These are phyloP conservation scores for Colletotrichum musae DNA, from an alignment of 2,329 filamentous ascomycete genomes.

Conservation along the genomic window DNA sequence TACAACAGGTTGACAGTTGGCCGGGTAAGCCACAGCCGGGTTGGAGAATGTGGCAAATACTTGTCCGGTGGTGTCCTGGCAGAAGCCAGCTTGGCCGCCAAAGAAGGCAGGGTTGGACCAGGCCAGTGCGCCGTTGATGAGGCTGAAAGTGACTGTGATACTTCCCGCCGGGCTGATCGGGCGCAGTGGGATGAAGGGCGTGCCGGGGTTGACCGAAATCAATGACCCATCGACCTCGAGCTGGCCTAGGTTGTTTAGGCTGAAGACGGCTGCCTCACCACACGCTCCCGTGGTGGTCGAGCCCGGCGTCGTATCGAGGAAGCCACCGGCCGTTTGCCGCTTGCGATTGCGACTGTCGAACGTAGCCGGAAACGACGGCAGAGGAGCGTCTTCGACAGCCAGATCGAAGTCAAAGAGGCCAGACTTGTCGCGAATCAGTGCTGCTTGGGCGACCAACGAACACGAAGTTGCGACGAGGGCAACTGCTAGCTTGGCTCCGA, in stretches of 20 bases:
- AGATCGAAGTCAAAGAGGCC: slow-evolving; percentile 1
- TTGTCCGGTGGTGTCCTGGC: slow-evolving; percentile 24
- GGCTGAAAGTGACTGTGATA: slow-evolving; percentile 26
- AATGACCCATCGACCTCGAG: slow-evolving; percentile 14
- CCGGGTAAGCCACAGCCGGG: slow-evolving; percentile 30
- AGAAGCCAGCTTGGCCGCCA: slow-evolving; percentile 35
- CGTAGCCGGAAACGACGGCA: slow-evolving; percentile 20
- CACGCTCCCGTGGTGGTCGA: slow-evolving; percentile 1
- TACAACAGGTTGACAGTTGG: slow-evolving; percentile 13
- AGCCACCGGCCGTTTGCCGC: slow-evolving; percentile 21
- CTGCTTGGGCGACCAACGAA: not conserved
- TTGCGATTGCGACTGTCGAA: slow-evolving; percentile 6
- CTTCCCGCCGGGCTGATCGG: slow-evolving; percentile 11
- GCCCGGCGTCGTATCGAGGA: slow-evolving; percentile 2
- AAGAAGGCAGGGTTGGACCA: slow-evolving; percentile 34
- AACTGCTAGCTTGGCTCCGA: slow-evolving; percentile 14
- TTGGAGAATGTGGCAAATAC: slow-evolving; percentile 34
- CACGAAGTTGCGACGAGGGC: slow-evolving; percentile 14
- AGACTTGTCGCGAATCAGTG: slow-evolving; percentile 5
- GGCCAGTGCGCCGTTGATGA: slow-evolving; percentile 27
- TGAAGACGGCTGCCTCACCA: slow-evolving; percentile 2
- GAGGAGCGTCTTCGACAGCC: not conserved
- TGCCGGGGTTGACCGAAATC: slow-evolving; percentile 29
- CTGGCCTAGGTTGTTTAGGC: slow-evolving; percentile 24
- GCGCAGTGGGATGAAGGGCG: slow-evolving; percentile 30